Evolutionary conservation across 1,284 basidiomycete genomes (phyloP).

Genomic region (Vanrija humicola): DNA sequence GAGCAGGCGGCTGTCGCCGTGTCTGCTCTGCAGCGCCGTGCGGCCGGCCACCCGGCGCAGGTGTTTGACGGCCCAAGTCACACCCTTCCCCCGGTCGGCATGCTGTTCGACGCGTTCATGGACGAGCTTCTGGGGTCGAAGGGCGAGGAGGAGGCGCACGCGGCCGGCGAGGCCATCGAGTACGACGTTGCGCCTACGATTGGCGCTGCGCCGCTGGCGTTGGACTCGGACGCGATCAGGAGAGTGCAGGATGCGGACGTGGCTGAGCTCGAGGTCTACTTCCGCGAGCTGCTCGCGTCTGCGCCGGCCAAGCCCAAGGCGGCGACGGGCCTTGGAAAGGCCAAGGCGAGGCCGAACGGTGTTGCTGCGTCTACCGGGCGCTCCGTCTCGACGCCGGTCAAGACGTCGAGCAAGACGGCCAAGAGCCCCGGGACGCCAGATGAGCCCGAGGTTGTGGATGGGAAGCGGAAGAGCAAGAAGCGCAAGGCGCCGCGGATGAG

Average conservation of each 20-base stretch:
- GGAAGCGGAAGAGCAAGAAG: slow-evolving; percentile 18
- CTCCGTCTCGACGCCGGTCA: slow-evolving; percentile 6
- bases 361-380: background rate
- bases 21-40: slow-evolving; percentile 22
- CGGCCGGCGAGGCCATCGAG: slow-evolving; percentile 1
- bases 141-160: slow-evolving; percentile 1
- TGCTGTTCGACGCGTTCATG: slow-evolving; percentile 70
- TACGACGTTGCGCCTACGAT: background rate
- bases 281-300: slow-evolving; percentile 7
- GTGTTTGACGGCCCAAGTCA: slow-evolving; percentile 73
- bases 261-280: slow-evolving; percentile 13
- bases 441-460: slow-evolving; percentile 8
- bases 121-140: slow-evolving; percentile 56
- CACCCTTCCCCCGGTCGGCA: slow-evolving; percentile 70
- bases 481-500: slow-evolving; percentile 19
- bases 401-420: background rate
- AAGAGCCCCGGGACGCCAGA: background rate
- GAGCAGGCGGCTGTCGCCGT: slow-evolving; percentile 16
- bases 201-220: background rate
- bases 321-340: background rate
- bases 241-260: slow-evolving; percentile 15
- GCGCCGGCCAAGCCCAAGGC: slow-evolving; percentile 6
- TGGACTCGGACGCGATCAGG: slow-evolving; percentile 5
- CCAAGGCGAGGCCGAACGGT: background rate
- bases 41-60: slow-evolving; percentile 38